Evolutionary conservation across 2,329 filamentous ascomycete genomes (phyloP).

Genomic region (Westerdykella aurantiaca): DNA sequence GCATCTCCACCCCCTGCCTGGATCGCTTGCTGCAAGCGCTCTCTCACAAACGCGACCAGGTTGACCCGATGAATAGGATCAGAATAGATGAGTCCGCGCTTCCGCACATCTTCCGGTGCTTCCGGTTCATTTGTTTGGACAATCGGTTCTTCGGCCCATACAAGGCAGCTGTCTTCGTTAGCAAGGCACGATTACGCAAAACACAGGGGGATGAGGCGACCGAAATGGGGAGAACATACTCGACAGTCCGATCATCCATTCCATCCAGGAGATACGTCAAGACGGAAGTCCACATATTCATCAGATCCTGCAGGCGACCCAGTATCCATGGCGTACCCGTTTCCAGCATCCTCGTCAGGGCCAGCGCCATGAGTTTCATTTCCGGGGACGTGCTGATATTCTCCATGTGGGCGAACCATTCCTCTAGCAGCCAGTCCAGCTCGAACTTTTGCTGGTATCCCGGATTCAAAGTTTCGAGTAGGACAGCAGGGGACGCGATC

Average conservation of each 20-base stretch:
- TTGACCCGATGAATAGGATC: conserved; percentile 66
- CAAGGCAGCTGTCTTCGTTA: conserved; percentile 35
- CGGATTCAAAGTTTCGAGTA: conserved; percentile 49
- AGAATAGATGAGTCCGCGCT: conserved; percentile 47
- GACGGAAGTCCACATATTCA: conserved; percentile 69
- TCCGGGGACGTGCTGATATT: conserved; percentile 59
- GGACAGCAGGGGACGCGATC: conserved; percentile 63
- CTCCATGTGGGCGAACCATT: conserved; percentile 64
- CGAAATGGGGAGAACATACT: conserved; percentile 18
- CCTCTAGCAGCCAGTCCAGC: conserved; percentile 48
- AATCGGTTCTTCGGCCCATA: conserved; percentile 35
- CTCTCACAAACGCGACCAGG: conserved; percentile 58
- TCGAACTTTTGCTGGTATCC: conserved; percentile 23
- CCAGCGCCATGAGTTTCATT: conserved; percentile 68
- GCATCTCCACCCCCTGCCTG: conserved; percentile 58
- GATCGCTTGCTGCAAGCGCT: conserved; percentile 56
- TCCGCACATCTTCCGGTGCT: conserved; percentile 37
- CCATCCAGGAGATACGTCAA: conserved; percentile 61
- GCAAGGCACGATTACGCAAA: not conserved
- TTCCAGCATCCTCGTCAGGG: conserved; percentile 65
- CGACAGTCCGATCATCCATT: conserved; percentile 41
- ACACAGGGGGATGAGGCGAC: not conserved
- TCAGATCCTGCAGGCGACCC: conserved; percentile 62
- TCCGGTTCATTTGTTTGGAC: conserved; percentile 19
- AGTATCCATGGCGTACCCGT: conserved; percentile 55